Evolutionary conservation across 1,284 basidiomycete genomes (phyloP).

Genomic region (Ceratobasidium papillatum): DNA sequence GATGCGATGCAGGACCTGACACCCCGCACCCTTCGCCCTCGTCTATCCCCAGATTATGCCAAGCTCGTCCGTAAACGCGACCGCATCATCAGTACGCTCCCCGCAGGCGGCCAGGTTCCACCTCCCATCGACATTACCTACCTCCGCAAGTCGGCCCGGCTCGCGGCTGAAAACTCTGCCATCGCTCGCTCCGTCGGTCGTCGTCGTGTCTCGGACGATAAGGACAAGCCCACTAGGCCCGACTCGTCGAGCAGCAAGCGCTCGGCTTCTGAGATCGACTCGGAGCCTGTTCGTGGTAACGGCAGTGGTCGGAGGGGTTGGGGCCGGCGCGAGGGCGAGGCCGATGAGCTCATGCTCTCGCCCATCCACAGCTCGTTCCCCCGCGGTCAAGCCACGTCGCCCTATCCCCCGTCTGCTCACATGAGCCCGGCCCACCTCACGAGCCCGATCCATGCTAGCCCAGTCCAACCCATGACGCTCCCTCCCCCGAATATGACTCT

Average conservation of each 20-base stretch:
- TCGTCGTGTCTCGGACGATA: not conserved
- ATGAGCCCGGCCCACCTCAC: not conserved
- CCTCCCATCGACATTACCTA: conserved; percentile 32
- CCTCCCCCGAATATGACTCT: not conserved
- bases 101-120: not conserved
- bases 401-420: not conserved
- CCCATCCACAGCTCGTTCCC: not conserved
- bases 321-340: not conserved
- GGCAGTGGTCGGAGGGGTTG: conserved; percentile 12
- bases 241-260: not conserved
- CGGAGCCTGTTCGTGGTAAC: not conserved
- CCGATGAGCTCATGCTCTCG: not conserved
- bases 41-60: conserved; percentile 43
- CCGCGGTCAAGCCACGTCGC: conserved; percentile 1
- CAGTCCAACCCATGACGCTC: not conserved
- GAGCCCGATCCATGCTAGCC: not conserved
- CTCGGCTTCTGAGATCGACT: not conserved
- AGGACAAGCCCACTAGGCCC: not conserved
- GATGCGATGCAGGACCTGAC: not conserved
- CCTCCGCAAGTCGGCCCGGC: conserved; percentile 22
- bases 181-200: conserved; percentile 10
- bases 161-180: conserved; percentile 32
- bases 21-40: not conserved
- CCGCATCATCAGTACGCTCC: conserved; percentile 6
- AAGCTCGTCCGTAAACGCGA: conserved; percentile 43